Base-by-base conservation (phyloP, 1,284 basidiomycete genomes). In the Trichosporon sp. region DNA sequence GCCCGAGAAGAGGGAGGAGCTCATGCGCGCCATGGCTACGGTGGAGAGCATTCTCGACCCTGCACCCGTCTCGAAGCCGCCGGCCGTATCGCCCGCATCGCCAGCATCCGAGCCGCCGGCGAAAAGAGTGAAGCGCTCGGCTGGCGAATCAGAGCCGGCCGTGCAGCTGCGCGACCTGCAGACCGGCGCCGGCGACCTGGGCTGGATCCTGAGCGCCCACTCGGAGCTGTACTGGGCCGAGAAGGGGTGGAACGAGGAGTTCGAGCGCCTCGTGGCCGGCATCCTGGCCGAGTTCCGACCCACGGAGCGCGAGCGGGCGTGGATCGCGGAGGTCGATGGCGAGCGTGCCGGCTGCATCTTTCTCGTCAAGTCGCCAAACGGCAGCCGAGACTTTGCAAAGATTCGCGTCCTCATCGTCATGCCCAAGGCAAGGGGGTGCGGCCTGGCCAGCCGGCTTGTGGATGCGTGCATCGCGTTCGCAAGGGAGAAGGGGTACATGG, bases 161-260 rank as follows among this genome's bases (percentile, higher is more conserved):
- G 25, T 56, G 11, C 51, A 56, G 32, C 32, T 72, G n/a, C 71
- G 69, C 58, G 56, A 60, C 64, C 47, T 67, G 38, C 38, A 18
- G 18, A 42, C 38, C 5, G 34, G 31, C 11, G 25, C 65, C 0
- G 71, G 71, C 63, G 71, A 72, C 65, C 56, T 72, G 23, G 71
- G 71, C 29, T 72, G 71, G 71, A 58, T 72, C 21, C 51, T 67
- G 6, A 32, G 56, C 27, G n/a, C 11, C 13, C 69, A 72, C 62
- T 65, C 62, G 60, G 67, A 68, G 27, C 42, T 68, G 15, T 70
- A 72, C 65, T n/a, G 15, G 13, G 11, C 27, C 8, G 69, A 70
- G 47, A 67, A 56, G n/a, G 60, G 65, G 18, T 68, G 63, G 56
- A 51, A 56, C 58, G 21, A 23, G 15, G 34, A 23, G 13, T 72